A percentile compares a stretch with the other conserved stretches of the same genome.
Evolutionary conservation across 2,329 filamentous ascomycete species (phyloP).

Genomic region (Fusarium floridanum): DNA sequence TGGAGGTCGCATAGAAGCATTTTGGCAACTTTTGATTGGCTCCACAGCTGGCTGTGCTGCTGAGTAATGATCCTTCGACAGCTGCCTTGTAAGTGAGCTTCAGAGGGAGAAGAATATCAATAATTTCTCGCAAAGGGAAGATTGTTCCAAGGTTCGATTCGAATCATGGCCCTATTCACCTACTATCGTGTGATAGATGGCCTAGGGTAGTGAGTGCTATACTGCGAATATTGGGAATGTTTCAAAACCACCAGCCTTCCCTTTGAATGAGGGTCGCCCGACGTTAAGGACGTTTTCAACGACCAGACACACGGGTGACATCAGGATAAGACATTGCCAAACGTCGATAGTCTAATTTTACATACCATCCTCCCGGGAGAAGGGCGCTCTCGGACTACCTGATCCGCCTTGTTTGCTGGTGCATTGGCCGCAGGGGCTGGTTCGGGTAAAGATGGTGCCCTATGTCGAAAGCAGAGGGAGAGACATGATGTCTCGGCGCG

Average conservation of each 20-base stretch:
- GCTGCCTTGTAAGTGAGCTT: constrained; percentile 15
- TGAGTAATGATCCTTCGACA: constrained; percentile 35
- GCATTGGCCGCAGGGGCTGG: constrained; percentile 41
- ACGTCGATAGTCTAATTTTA: not conserved
- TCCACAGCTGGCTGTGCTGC: not conserved
- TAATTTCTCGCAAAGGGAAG: not conserved
- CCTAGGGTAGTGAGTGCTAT: not conserved
- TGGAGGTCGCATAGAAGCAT: constrained; percentile 13
- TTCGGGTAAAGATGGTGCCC: constrained; percentile 13
- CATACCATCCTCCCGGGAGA: constrained; percentile 1
- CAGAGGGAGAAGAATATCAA: constrained; percentile 2
- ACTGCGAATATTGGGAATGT: constrained; percentile 30
- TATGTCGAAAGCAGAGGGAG: constrained; percentile 27
- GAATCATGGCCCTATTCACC: not conserved
- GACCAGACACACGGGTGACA: constrained; percentile 8
- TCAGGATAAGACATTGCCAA: constrained; percentile 12
- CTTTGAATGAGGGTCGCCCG: constrained; percentile 11
- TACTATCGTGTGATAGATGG: not conserved
- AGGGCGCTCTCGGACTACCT: constrained; percentile 7
- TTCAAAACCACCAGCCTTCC: constrained; percentile 29
- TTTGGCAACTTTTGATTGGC: constrained; percentile 44
- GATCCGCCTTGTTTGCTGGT: constrained; percentile 16
- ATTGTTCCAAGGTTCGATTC: not conserved
- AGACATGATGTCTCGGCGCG: constrained; percentile 34
- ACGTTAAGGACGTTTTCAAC: constrained; percentile 22